These are phyloP conservation scores for Heritiera littoralis DNA, from an alignment of 345 rosid genomes.

Conservation along the genomic window DNA sequence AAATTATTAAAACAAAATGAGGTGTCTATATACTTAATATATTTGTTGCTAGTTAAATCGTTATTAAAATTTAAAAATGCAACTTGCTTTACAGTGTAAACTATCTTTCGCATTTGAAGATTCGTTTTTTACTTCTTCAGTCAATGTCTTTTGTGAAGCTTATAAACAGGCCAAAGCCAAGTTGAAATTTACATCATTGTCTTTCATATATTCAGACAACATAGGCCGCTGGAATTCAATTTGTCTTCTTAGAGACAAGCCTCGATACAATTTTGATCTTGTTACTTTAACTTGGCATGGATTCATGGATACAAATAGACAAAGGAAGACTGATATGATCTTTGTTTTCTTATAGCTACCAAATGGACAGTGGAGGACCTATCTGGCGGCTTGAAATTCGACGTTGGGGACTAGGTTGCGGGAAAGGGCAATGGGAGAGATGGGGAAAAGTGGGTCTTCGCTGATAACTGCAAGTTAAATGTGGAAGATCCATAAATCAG, in stretches of 20 bases:
- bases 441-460: conserved; percentile 12
- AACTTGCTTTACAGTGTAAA: background rate
- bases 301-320: background rate
- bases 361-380: background rate
- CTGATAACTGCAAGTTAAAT: background rate
- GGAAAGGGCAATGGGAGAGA: conserved; percentile 11
- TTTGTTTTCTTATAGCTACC: background rate
- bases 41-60: too few relatives aligned
- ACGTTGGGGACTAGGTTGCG: conserved; percentile 15
- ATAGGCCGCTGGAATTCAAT: background rate
- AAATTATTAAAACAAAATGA: too few relatives aligned
- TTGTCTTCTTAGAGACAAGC: background rate
- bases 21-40: too few relatives aligned
- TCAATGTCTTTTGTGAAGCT: background rate
- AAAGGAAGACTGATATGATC: background rate
- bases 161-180: background rate
- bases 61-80: too few relatives aligned
- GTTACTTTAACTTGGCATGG: background rate
- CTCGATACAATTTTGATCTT: background rate
- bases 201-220: background rate
- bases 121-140: background rate
- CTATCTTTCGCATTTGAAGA: background rate
- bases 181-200: background rate
- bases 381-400: conserved; percentile 31
- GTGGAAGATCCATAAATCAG: conserved; percentile 19